Conservation (phyloP, 768 basidiomycete genomes). For the Terana coerulea region DNA sequence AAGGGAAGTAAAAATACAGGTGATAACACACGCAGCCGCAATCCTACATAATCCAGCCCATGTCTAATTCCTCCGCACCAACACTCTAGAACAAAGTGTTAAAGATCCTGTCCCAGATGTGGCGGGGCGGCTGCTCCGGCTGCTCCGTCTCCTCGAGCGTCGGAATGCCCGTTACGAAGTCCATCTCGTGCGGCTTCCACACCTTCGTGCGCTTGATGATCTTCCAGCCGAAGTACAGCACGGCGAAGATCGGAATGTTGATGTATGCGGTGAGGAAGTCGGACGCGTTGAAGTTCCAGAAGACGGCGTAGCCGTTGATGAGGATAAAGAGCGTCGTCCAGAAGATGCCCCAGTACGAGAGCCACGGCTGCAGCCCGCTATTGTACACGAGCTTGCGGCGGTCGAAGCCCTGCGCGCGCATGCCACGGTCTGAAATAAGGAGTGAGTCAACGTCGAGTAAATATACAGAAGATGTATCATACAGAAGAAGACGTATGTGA, state of each 20-base stretch:
- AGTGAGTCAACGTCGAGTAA: background rate
- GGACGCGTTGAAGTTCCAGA: slow-evolving; percentile 57
- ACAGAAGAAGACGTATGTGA: slow-evolving; percentile 74
- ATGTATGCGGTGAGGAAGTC: slow-evolving; percentile 48
- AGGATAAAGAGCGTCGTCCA: slow-evolving; percentile 62
- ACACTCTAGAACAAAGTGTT: slow-evolving; percentile 43
- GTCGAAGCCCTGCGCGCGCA: slow-evolving; percentile 62
- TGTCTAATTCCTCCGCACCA: background rate
- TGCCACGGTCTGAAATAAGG: slow-evolving; percentile 47
- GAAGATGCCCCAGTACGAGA: slow-evolving; percentile 67
- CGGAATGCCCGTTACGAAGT: slow-evolving; percentile 71
- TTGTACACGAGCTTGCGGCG: slow-evolving; percentile 59
- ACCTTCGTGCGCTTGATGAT: slow-evolving; percentile 35
- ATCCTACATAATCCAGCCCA: background rate
- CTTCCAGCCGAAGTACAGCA: slow-evolving; percentile 44
- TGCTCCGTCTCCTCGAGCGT: slow-evolving; percentile 64
- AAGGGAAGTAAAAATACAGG: background rate
- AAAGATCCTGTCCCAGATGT: slow-evolving; percentile 47
- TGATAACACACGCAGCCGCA: background rate
- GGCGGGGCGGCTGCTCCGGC: slow-evolving; percentile 47
- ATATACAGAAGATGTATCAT: slow-evolving; percentile 18
- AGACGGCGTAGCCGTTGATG: slow-evolving; percentile 54
- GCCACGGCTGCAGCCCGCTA: slow-evolving; percentile 59
- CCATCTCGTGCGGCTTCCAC: slow-evolving; percentile 64
- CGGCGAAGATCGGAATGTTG: slow-evolving; percentile 45